A percentile compares a stretch with the other conserved stretches of the same genome.
These are phyloP conservation scores for Papiliotrema laurentii DNA, from an alignment of 1,284 basidiomycete genomes.

Conservation along the genomic window DNA sequence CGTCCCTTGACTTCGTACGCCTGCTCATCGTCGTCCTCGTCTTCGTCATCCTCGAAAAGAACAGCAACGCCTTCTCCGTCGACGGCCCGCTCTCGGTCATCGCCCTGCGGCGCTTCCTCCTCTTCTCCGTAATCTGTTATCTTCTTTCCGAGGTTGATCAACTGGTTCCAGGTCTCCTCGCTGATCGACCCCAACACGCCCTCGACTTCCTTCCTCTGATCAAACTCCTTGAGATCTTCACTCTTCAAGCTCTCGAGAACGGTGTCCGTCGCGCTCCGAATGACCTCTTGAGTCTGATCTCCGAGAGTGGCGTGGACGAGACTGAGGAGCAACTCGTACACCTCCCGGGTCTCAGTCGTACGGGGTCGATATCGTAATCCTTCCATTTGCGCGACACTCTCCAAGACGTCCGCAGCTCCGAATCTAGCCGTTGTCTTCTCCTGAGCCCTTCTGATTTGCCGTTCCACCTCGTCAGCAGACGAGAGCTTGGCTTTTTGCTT, in stretches of 20 bases:
- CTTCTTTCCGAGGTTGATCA: constrained; percentile 87
- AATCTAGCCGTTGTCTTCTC: constrained; percentile 38
- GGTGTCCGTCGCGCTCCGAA: constrained; percentile 88
- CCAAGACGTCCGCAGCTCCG: constrained; percentile 72
- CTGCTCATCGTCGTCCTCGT: constrained; percentile 76
- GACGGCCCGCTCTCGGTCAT: constrained; percentile 51
- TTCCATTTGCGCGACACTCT: constrained; percentile 88
- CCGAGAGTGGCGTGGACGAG: constrained; percentile 78
- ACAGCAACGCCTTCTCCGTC: constrained; percentile 85
- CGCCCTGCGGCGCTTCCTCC: constrained; percentile 76
- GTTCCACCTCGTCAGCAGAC: constrained; percentile 49
- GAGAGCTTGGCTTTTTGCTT: constrained; percentile 67
- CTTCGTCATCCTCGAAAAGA: constrained; percentile 92
- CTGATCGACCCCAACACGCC: constrained; percentile 62
- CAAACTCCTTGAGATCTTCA: constrained; percentile 88
- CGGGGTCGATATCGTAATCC: constrained; percentile 87
- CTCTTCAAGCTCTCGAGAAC: constrained; percentile 88
- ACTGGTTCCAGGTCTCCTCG: constrained; percentile 76
- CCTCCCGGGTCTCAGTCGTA: constrained; percentile 88
- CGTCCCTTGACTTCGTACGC: constrained; percentile 60
- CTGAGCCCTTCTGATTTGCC: constrained; percentile 41
- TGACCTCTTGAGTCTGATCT: constrained; percentile 92
- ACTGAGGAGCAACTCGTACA: constrained; percentile 88
- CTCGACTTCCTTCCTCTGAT: constrained; percentile 94
- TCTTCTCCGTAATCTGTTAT: constrained; percentile 92